Evolutionary conservation across 345 rosid species (phyloP), one percentile per base, ranked within the genome.

Genomic region (Erucastrum elatum): DNA sequence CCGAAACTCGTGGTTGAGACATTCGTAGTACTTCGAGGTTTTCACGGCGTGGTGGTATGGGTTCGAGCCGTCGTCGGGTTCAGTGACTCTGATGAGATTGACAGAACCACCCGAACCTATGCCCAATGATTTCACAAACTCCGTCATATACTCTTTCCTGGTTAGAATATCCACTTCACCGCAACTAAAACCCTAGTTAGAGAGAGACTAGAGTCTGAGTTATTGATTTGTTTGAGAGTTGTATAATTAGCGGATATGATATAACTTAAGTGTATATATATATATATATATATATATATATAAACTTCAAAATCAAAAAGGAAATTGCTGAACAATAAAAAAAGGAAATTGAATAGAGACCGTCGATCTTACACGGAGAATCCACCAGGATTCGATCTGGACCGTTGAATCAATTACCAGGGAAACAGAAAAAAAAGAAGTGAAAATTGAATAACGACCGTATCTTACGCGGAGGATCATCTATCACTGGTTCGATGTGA

Each of bases 61-160:
- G 4, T 21, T 21, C 62, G 61, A 17, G 12, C 29, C 29, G 10
- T 56, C 61, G 10, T 56, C 61, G 5, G 27, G 61, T 17, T 17
- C 21, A 56, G 61, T 17, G 61, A 33, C 2, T 55, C 1, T 70
- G 15, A 77, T 16, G 66, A 77, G 76, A 37, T 70, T 29, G 11
- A 77, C 81, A 3, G 61, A 56, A 56, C 81, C 75, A 55, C 5
- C 64, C 12, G 76, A 63, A 26, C 64, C 75, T 35, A 63, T 63
- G 4, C 75, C 80, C 10, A 77, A 51, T 17, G 51, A 1, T 33
- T 77, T 70, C 15, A 77, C 2, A 70, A 77, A 62, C 80, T 69
- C 49, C 49, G 8, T 2, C 44, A 41, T 41, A 41, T 10, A 10
- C 49, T 8, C 44, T 9, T 8, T 39, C 44, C 11, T 39, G n/a